Conservation (phyloP, 495 filamentous ascomycete species). For the Penicillium ucsense region DNA sequence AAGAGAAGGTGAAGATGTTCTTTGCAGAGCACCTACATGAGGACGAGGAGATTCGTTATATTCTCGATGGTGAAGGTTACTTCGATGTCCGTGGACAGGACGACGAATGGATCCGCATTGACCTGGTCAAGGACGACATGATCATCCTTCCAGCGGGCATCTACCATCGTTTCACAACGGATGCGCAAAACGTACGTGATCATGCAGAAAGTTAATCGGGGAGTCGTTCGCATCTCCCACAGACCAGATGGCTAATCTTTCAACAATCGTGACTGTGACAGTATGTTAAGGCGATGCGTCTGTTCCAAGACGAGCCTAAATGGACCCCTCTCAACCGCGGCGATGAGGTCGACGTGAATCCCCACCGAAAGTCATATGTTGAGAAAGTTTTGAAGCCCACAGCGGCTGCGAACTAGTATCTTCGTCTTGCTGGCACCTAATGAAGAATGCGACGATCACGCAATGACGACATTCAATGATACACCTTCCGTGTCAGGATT, state of each 20-base stretch:
- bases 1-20: constrained; percentile 86
- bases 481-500: no score
- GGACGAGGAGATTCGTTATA: constrained; percentile 98
- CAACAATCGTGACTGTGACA: constrained; percentile 19
- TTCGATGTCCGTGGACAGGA: constrained; percentile 74
- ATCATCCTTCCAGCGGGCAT: constrained; percentile 93
- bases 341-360: constrained; percentile 67
- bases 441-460: constrained; percentile 3
- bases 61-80: constrained; percentile 80
- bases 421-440: neutral
- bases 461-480: no score
- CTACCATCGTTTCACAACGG: constrained; percentile 94
- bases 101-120: constrained; percentile 81
- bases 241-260: no score
- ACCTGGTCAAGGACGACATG: constrained; percentile 59
- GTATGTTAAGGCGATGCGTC: constrained; percentile 92
- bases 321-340: constrained; percentile 91
- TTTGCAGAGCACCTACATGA: constrained; percentile 95
- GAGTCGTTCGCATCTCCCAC: no score
- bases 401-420: constrained; percentile 19
- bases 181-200: constrained; percentile 71
- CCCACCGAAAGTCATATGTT: constrained; percentile 67
- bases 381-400: constrained; percentile 20
- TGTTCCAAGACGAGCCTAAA: constrained; percentile 98
- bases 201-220: no score